Percentiles rank a stretch among this genome's conserved stretches.
phyloP scores from a whole-genome alignment of 192 early-diverging fungal species.

The Hyaloraphidium curvatum region DNA sequence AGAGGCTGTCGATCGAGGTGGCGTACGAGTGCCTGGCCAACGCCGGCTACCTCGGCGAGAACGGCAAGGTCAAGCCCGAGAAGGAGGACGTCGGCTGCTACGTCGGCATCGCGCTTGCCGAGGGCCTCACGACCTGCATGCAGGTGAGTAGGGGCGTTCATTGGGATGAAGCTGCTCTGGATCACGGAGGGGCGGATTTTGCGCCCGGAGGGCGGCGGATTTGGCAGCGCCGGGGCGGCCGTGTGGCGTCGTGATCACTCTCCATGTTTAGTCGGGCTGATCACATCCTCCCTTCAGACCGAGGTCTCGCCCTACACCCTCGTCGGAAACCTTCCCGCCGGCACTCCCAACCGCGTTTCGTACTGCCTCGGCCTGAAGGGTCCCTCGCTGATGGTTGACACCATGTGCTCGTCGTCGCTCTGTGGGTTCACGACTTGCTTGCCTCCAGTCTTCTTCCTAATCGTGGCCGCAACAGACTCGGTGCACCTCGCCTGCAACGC shows the following conservation, averaged over 20 bases:
- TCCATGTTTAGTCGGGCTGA: too few relatives aligned
- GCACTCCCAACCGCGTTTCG: constrained; percentile 1
- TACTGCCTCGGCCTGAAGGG: constrained; percentile 2
- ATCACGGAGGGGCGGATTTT: too few relatives aligned
- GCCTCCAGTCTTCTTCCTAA: background rate
- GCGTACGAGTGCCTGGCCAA: background rate
- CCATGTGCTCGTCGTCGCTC: background rate
- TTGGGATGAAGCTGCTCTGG: too few relatives aligned
- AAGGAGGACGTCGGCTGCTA: background rate
- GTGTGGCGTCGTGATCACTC: too few relatives aligned
- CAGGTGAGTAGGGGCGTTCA: too few relatives aligned
- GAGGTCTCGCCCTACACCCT: background rate
- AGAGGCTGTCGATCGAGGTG: background rate
- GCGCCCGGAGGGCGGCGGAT: too few relatives aligned
- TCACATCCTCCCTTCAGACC: background rate
- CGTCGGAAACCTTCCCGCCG: background rate
- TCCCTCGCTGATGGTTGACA: background rate
- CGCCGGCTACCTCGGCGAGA: background rate
- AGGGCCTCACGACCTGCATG: background rate
- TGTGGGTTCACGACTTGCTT: background rate
- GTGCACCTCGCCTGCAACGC: background rate
- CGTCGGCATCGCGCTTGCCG: background rate
- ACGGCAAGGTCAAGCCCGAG: background rate
- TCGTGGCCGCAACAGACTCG: background rate
- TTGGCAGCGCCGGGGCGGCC: too few relatives aligned